Conservation (phyloP, 805 yeast genomes). For the Maudiozyma barnettii region DNA sequence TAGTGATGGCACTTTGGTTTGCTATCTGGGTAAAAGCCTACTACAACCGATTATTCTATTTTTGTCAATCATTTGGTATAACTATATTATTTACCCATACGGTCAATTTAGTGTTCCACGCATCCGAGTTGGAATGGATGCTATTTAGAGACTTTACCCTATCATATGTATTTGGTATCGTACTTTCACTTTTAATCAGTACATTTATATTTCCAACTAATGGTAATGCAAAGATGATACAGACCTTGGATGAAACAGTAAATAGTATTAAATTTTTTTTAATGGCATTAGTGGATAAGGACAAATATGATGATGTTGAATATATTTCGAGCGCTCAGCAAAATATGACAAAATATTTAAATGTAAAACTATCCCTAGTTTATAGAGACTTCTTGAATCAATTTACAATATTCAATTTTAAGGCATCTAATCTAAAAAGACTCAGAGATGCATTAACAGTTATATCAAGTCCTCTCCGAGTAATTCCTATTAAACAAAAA, state of each 20-base stretch:
- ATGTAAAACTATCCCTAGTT: slow-evolving; percentile 31
- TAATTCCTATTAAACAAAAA: slow-evolving; percentile 28
- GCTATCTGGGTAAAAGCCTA: slow-evolving; percentile 36
- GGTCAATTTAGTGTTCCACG: slow-evolving; percentile 14
- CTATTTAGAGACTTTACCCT: slow-evolving; percentile 35
- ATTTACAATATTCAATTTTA: slow-evolving; percentile 29
- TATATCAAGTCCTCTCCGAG: slow-evolving; percentile 33
- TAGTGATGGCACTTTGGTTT: slow-evolving; percentile 31
- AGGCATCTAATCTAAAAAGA: slow-evolving; percentile 25
- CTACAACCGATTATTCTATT: slow-evolving; percentile 34
- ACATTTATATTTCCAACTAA: slow-evolving; percentile 32
- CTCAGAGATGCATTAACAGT: slow-evolving; percentile 38
- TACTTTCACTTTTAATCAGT: slow-evolving; percentile 31
- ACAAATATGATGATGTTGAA: slow-evolving; percentile 10
- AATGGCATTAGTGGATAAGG: slow-evolving; percentile 14
- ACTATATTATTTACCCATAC: slow-evolving; percentile 31
- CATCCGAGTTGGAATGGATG: slow-evolving; percentile 25
- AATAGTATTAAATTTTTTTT: slow-evolving; percentile 21
- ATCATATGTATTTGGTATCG: slow-evolving; percentile 37
- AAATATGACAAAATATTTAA: slow-evolving; percentile 26
- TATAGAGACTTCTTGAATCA: slow-evolving; percentile 38
- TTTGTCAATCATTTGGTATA: slow-evolving; percentile 30
- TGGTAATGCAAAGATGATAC: slow-evolving; percentile 31
- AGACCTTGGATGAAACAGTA: slow-evolving; percentile 20
- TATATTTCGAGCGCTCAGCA: slow-evolving; percentile 19